Evolutionary conservation across 2,329 filamentous ascomycete genomes (phyloP).

Genomic region (Boeremia lycopersici): DNA sequence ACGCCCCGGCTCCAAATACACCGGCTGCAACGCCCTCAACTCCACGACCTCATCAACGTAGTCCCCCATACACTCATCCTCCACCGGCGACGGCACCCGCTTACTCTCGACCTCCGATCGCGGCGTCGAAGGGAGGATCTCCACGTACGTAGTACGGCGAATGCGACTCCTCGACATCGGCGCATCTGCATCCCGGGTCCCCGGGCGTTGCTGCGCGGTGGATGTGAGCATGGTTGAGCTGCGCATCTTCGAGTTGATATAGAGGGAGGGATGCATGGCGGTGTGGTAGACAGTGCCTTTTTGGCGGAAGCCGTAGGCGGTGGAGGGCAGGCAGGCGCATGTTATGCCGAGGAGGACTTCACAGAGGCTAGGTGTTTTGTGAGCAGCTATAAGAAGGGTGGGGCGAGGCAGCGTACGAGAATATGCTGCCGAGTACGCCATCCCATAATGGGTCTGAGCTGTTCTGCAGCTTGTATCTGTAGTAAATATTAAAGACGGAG

Average conservation of each 20-base stretch:
- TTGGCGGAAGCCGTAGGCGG: slow-evolving; percentile 11
- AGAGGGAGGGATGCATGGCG: neutral
- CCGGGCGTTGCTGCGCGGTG: neutral
- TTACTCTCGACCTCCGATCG: neutral
- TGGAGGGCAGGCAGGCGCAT: slow-evolving; percentile 15
- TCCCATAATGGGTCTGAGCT: slow-evolving; percentile 5
- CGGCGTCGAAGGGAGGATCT: neutral
- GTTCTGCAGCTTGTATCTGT: neutral
- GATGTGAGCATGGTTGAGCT: neutral
- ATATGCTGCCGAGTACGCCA: slow-evolving; percentile 8
- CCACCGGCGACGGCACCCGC: neutral
- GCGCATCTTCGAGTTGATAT: neutral
- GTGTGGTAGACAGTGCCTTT: slow-evolving; percentile 12
- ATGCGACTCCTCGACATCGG: neutral
- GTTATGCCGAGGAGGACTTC: slow-evolving; percentile 21
- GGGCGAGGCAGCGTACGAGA: slow-evolving; percentile 2
- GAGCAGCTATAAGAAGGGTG: neutral
- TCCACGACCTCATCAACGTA: neutral
- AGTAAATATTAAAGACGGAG: slow-evolving; percentile 12
- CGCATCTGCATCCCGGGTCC: neutral
- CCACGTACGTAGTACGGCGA: neutral
- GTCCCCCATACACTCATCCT: neutral
- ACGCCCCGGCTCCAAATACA: neutral
- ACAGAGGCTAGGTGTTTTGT: slow-evolving; percentile 1
- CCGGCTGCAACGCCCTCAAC: neutral